phyloP scores from a whole-genome alignment of 257 asterid genomes.

The Solanum commersonii region DNA sequence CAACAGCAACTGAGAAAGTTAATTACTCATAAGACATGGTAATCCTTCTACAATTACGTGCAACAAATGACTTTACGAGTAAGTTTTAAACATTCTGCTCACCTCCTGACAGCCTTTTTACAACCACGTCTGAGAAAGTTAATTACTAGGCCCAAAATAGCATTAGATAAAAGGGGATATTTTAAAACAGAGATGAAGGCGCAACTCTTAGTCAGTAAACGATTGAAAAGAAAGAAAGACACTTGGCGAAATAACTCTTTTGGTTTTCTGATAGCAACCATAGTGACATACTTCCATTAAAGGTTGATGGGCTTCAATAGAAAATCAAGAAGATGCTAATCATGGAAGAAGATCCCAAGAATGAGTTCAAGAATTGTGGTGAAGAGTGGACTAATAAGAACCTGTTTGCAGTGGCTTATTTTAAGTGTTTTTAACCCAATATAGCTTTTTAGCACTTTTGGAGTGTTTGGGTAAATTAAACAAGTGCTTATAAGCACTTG shows the following conservation, averaged over 20 bases:
- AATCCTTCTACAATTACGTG: background rate
- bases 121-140: background rate
- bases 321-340: background rate
- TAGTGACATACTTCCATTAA: background rate
- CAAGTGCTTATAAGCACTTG: background rate
- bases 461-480: background rate
- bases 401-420: background rate
- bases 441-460: background rate
- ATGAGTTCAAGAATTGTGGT: background rate
- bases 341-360: background rate
- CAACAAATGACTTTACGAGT: background rate
- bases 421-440: background rate
- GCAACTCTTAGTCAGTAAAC: background rate
- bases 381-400: background rate
- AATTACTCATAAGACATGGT: background rate
- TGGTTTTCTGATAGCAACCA: background rate
- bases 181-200: background rate
- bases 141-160: background rate
- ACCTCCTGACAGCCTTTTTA: background rate
- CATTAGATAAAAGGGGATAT: background rate
- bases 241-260: background rate
- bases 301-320: background rate
- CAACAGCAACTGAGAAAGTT: background rate
- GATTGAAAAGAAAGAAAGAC: background rate
- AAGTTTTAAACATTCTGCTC: background rate